Evolutionary conservation across 345 rosid genomes (phyloP).

Genomic region (Ceriops tagal): DNA sequence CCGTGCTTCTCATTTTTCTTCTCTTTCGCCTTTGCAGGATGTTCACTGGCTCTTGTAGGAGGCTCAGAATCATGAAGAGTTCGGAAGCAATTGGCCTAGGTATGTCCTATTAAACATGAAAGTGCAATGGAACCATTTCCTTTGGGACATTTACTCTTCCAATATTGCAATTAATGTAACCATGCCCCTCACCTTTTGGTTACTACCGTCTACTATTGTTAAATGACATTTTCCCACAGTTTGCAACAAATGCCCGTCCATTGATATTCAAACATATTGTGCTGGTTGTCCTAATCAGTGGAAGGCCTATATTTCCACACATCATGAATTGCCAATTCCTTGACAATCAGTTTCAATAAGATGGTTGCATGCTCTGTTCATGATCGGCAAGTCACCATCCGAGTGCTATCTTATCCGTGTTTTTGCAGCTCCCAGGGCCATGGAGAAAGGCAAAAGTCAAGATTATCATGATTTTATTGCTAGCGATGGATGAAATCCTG

Average conservation of each 20-base stretch:
- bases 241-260: neutral
- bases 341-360: neutral
- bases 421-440: conserved; percentile 61
- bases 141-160: neutral
- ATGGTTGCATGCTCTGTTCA: neutral
- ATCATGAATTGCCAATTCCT: neutral
- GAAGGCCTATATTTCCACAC: neutral
- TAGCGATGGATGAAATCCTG: conserved; percentile 1
- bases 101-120: neutral
- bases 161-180: neutral
- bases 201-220: neutral
- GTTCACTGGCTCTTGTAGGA: conserved; percentile 22
- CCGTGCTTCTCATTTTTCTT: neutral
- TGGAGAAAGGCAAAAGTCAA: conserved; percentile 57
- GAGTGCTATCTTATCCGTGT: conserved; percentile 6
- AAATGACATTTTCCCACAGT: neutral
- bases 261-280: neutral
- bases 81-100: conserved; percentile 28
- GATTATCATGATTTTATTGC: conserved; percentile 21
- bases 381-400: neutral
- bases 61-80: conserved; percentile 28
- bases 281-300: no score
- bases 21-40: conserved; percentile 17
- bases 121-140: neutral
- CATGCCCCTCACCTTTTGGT: neutral